Evolutionary conservation across 345 rosid species (phyloP), one percentile per base, ranked within the genome.

Genomic region (Sonneratia caseolaris): DNA sequence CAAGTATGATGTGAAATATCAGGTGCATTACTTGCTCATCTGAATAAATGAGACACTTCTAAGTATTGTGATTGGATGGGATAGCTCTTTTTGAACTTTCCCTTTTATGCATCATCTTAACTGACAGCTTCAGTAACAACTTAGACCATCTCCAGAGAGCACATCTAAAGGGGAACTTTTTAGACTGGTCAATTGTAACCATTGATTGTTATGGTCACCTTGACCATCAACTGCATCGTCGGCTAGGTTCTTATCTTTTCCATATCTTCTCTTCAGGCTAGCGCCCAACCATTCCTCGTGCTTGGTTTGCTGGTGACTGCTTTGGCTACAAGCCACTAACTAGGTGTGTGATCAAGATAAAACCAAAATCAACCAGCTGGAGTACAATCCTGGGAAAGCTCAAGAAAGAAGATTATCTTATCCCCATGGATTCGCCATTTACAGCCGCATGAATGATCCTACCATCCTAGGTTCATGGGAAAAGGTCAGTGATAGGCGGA

Each of bases 291-390:
- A 37, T 95, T 95, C 77, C 82, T 95, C 69, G 92, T 92, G 70
- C 93, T 95, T 2, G 99, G 99, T 71, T 77, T 91, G 62, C 72
- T 95, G 80, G 97, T 95, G 71, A 95, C 97, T 47, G 97, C 99
- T 57, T 78, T 95, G 74, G 99, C 99, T 37, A 87, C 90, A 12
- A 92, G 91, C 79, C 96, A 90, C 75, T 95, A 72, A 74, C 72
- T 40, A 62, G 37, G 66, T 7, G 18, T 13, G 38, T 32, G 65
- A 61, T 3, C 36, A 27, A 61, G 65, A 61, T 61, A 61, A 27
- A 61, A 61, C 65, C 65, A 6, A 7, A 6, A 24, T 62, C 66
- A 27, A 62, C 10, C 38, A 12, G 66, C 66, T 5, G 7, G 27
- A 27, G 37, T 9, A 24, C 66, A 24, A 27, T 61, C 66, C 66